These are phyloP conservation scores for Xerophyta viscosa DNA, from an alignment of 106 monocot genomes.

Conservation along the genomic window DNA sequence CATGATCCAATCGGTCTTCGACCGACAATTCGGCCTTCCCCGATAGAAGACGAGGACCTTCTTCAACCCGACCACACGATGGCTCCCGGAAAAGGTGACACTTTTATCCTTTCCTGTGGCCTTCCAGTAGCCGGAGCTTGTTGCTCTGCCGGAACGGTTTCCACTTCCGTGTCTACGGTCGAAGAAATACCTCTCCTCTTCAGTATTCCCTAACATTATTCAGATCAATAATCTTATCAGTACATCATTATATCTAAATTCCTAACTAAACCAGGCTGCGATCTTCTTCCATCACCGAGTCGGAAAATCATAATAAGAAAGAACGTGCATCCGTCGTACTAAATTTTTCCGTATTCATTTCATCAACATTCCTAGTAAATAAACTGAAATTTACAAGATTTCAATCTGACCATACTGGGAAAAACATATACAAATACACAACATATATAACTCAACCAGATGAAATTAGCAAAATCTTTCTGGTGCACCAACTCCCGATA, in stretches of 20 bases:
- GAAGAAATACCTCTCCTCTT: conserved; percentile 60
- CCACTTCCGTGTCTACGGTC: conserved; percentile 11
- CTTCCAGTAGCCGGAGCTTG: conserved; percentile 57
- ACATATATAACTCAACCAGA: no score
- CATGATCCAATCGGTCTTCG: conserved; percentile 49
- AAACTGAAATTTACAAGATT: no score
- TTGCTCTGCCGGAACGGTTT: conserved; percentile 9
- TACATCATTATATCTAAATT: background rate
- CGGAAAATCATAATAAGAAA: no score
- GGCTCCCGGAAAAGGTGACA: conserved; percentile 8
- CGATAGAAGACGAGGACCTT: conserved; percentile 32
- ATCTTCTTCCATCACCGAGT: no score
- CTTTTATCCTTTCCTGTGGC: conserved; percentile 28
- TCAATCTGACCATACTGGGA: no score
- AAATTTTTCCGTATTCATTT: no score
- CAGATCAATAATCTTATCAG: background rate
- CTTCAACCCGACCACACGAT: conserved; percentile 40
- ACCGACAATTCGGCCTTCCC: conserved; percentile 19
- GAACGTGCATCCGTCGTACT: no score
- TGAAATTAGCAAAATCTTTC: no score
- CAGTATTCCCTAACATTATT: conserved; percentile 10
- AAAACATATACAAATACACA: no score
- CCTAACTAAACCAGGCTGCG: background rate
- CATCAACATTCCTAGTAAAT: no score
- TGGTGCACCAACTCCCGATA: no score